Base-by-base conservation (phyloP, 2,329 filamentous ascomycete species). In the Calonectria pauciramosa region DNA sequence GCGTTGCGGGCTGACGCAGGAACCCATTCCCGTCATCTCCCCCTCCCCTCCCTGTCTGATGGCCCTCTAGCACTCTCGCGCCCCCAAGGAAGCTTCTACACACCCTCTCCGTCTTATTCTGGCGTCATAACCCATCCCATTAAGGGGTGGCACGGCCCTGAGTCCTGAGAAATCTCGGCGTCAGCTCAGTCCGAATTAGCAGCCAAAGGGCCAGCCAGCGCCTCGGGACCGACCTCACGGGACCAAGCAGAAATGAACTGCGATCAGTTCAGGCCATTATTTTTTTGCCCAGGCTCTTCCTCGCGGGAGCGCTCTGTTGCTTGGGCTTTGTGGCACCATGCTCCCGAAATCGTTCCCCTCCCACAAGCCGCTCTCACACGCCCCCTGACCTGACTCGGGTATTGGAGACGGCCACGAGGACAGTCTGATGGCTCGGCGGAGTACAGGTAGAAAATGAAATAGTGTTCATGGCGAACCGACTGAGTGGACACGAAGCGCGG, bases 1-100 rank as follows among this genome's bases (percentile, higher is more conserved):
- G 41, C 20, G 23, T 41, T 63, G 59, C 26, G 36, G 49, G 51
- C 23, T 49, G 69, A 71, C 63, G 70, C 70, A 71, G 63, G 52
- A 72, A 72, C 70, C 70, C 70, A 60, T 59, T 14, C 13, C 13
- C 32, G 26, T n/a, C 59, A 47, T 54, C 56, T 23, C 32, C 54
- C 20, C 47, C 32, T 30, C 51, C 9, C 28, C 34, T 59, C 56
- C 56, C 34, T 59, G 20, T 14, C 56, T 4, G n/a, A 38, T 26
- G 14, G 26, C 56, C 16, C 36, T 41, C 34, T 63, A 23, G n/a
- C 44, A 23, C 44, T 47, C 44, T 47, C 11, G 44, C 14, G 34
- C 56, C 34, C 56, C 16, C 38, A 28, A 23, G 20, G 16, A 63
- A 11, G 34, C 23, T 41, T 38, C 34, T 63, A 41, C 56, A 38